phyloP scores from a whole-genome alignment of 371 early-diverging fungal genomes.

The Mortierella sp. region DNA sequence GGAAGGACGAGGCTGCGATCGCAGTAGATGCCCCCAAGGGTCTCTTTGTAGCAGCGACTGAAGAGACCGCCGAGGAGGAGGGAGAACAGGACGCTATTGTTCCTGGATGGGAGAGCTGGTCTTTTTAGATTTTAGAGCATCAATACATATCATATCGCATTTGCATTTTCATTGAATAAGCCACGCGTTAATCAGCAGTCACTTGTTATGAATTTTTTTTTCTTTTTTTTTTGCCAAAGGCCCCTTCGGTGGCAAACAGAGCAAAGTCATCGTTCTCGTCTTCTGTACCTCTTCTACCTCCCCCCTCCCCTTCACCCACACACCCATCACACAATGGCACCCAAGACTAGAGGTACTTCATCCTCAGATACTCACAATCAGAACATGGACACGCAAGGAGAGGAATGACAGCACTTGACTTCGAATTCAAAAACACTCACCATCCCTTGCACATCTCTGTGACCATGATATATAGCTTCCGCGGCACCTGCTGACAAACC shows the following conservation, averaged over 20 bases:
- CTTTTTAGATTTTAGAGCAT: conserved; percentile 18
- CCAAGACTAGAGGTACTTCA: conserved; percentile 46
- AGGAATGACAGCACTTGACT: background rate
- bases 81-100: conserved; percentile 23
- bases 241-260: background rate
- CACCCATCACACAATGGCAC: conserved; percentile 25
- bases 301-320: background rate
- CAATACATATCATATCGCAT: background rate
- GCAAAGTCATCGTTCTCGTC: background rate
- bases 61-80: conserved; percentile 7
- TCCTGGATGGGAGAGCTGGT: conserved; percentile 51
- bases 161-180: background rate
- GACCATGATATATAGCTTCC: conserved; percentile 19
- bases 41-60: conserved; percentile 35
- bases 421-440: background rate
- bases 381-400: background rate
- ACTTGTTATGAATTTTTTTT: conserved; percentile 6
- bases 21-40: conserved; percentile 72
- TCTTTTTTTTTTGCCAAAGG: conserved; percentile 1
- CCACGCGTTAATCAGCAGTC: conserved; percentile 1
- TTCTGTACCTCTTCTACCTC: conserved; percentile 2
- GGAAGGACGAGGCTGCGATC: conserved; percentile 79
- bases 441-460: background rate
- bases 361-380: background rate
- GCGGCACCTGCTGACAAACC: conserved; percentile 26